Evolutionary conservation across 2,329 filamentous ascomycete genomes (phyloP).

Genomic region (Fusarium sp.): DNA sequence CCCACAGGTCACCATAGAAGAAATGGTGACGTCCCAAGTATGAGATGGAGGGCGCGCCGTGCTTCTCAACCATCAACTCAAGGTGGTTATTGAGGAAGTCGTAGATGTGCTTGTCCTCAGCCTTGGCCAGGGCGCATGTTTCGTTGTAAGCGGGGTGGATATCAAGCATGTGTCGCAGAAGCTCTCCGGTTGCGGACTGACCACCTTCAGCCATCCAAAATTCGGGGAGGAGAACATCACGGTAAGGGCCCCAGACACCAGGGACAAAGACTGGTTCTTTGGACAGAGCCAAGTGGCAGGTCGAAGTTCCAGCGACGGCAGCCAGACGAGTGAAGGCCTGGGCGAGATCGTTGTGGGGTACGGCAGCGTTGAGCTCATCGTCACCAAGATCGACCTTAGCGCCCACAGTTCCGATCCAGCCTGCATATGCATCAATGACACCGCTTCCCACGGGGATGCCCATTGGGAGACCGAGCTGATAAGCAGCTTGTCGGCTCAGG

Average conservation of each 20-base stretch:
- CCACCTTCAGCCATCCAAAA: constrained; percentile 99
- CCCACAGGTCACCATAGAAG: constrained; percentile 98
- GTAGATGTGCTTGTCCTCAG: constrained; percentile 90
- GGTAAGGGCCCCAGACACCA: constrained; percentile 97
- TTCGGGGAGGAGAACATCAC: constrained; percentile 90
- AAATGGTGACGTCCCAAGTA: constrained; percentile 95
- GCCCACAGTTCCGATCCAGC: constrained; percentile 99
- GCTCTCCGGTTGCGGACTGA: constrained; percentile 94
- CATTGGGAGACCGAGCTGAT: constrained; percentile 85
- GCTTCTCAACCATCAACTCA: constrained; percentile 78
- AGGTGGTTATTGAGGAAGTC: constrained; percentile 94
- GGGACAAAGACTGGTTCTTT: constrained; percentile 92
- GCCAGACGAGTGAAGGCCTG: constrained; percentile 95
- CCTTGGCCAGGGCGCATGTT: constrained; percentile 83
- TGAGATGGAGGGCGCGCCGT: constrained; percentile 81
- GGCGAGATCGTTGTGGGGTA: constrained; percentile 85
- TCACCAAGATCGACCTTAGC: constrained; percentile 85
- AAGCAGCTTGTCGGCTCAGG: constrained; percentile 85
- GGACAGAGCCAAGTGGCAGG: constrained; percentile 97
- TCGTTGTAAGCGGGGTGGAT: constrained; percentile 93
- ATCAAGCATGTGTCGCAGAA: constrained; percentile 94
- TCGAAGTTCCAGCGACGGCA: constrained; percentile 95
- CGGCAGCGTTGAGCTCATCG: constrained; percentile 76
- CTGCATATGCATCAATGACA: constrained; percentile 98
- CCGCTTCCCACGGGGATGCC: constrained; percentile 95